These are phyloP conservation scores for Sicyos baderoa DNA, from an alignment of 306 rosid genomes.

Conservation along the genomic window DNA sequence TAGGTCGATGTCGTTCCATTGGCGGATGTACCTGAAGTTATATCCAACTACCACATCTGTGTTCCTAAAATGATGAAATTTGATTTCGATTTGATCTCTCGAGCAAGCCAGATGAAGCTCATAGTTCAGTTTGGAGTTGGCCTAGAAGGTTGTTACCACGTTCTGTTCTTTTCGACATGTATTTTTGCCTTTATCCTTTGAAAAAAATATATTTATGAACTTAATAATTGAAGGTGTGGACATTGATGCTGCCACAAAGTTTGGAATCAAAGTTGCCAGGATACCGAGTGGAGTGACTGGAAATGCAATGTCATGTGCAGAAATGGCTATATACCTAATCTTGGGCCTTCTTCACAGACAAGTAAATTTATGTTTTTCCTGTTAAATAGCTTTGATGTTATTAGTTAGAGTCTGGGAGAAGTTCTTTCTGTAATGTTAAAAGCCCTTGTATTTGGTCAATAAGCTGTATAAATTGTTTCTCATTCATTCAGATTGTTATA, in stretches of 20 bases:
- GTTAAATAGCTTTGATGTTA: constrained; percentile 7
- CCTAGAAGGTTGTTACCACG: constrained; percentile 54
- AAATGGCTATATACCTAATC: constrained; percentile 78
- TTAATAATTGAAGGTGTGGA: constrained; percentile 58
- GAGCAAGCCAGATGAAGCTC: constrained; percentile 64
- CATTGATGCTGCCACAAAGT: constrained; percentile 74
- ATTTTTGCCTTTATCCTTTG: neutral
- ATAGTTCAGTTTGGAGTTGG: constrained; percentile 91
- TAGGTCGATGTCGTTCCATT: constrained; percentile 74
- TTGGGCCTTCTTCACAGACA: constrained; percentile 85
- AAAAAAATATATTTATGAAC: constrained; percentile 9
- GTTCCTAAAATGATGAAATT: constrained; percentile 51
- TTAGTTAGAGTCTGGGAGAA: constrained; percentile 9
- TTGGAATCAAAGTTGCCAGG: constrained; percentile 82
- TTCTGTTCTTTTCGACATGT: constrained; percentile 1
- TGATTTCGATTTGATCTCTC: constrained; percentile 50
- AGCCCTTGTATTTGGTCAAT: neutral
- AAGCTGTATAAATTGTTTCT: constrained; percentile 1
- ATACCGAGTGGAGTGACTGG: constrained; percentile 62
- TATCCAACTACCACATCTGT: constrained; percentile 55
- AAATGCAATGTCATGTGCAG: constrained; percentile 85
- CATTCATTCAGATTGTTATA: neutral
- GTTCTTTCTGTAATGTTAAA: neutral
- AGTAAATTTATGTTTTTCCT: constrained; percentile 33
- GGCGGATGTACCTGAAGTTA: constrained; percentile 53